Percentiles rank a stretch among this genome's conserved stretches.
Evolutionary conservation across 108 stramenopile genomes (phyloP).

Genomic region (Parmales sp.): DNA sequence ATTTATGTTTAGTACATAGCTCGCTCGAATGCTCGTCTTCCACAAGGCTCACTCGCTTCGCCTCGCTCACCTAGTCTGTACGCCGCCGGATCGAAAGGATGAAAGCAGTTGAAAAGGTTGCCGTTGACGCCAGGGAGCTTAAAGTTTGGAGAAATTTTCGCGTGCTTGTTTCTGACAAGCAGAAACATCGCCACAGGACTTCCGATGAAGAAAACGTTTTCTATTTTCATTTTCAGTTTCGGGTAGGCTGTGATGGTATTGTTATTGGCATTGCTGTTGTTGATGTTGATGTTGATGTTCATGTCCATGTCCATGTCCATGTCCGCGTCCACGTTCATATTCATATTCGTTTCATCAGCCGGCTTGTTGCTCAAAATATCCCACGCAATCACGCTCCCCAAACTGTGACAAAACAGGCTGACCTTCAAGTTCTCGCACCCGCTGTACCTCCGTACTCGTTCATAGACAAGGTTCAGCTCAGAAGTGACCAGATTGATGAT

Average conservation of each 20-base stretch:
- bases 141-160: no score
- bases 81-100: constrained; percentile 65
- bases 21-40: no score
- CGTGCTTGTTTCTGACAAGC: constrained; percentile 53
- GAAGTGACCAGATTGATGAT: constrained; percentile 49
- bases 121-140: no score
- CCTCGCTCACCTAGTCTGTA: constrained; percentile 19
- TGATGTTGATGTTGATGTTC: no score
- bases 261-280: neutral
- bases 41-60: neutral
- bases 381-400: constrained; percentile 55
- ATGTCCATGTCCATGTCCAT: neutral
- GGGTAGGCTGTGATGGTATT: no score
- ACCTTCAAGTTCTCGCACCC: constrained; percentile 31
- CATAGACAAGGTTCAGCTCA: constrained; percentile 51
- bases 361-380: constrained; percentile 48
- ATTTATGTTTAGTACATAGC: neutral
- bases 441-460: constrained; percentile 35
- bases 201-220: constrained; percentile 44
- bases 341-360: neutral
- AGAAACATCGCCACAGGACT: constrained; percentile 58
- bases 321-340: neutral
- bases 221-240: constrained; percentile 41
- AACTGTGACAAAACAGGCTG: neutral
- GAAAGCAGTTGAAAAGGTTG: constrained; percentile 66